Evolutionary conservation across 2,329 filamentous ascomycete genomes (phyloP).

Genomic region (Phialophora expanda): DNA sequence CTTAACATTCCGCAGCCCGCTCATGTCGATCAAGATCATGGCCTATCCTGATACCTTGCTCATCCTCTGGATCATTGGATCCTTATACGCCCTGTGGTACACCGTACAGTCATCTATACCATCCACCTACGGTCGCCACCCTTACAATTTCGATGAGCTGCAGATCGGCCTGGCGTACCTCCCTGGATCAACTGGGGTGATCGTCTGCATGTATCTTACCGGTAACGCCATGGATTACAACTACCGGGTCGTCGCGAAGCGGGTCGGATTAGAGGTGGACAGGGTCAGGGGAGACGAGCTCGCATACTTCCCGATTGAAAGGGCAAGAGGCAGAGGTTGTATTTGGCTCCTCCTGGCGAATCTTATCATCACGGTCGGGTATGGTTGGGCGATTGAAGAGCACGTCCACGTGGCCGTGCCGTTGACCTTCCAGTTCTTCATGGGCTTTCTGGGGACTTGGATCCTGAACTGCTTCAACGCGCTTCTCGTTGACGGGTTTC

Average conservation of each 20-base stretch:
- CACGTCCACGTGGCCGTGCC: conserved; percentile 44
- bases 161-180: conserved; percentile 52
- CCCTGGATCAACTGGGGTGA: conserved; percentile 49
- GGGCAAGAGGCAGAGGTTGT: too few relatives aligned
- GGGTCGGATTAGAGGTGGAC: too few relatives aligned
- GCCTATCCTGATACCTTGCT: too few relatives aligned
- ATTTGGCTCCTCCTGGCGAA: conserved; percentile 39
- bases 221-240: too few relatives aligned
- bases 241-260: too few relatives aligned
- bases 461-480: conserved; percentile 13
- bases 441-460: conserved; percentile 15
- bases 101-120: conserved; percentile 51
- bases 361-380: conserved; percentile 45
- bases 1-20: too few relatives aligned
- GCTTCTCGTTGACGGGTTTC: too few relatives aligned
- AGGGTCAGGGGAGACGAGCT: too few relatives aligned
- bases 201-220: conserved; percentile 44
- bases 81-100: conserved; percentile 46
- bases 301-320: too few relatives aligned
- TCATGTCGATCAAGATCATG: too few relatives aligned
- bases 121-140: conserved; percentile 44
- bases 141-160: conserved; percentile 50
- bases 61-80: too few relatives aligned
- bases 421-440: conserved; percentile 32
- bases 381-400: conserved; percentile 50